phyloP scores from a whole-genome alignment of 192 early-diverging fungal genomes.

The Bifiguratus adelaidae region DNA sequence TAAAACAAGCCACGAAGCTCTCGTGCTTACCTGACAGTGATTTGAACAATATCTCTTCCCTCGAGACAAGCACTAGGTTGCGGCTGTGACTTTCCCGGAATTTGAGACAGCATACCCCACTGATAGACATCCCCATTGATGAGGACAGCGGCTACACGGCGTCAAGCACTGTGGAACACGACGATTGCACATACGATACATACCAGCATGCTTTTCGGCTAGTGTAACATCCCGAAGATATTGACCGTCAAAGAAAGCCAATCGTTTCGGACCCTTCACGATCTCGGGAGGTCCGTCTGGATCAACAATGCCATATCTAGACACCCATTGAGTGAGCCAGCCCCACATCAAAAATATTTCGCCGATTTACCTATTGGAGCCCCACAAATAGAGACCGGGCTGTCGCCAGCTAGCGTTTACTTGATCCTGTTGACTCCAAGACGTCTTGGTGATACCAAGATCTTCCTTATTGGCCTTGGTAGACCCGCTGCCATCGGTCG shows the following conservation, averaged over 20 bases:
- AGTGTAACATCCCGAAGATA: constrained; percentile 5
- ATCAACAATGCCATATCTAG: neutral
- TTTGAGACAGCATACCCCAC: constrained; percentile 22
- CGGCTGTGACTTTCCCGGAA: neutral
- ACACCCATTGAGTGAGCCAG: neutral
- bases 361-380: constrained; percentile 3
- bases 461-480: constrained; percentile 1
- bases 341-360: neutral
- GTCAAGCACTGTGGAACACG: neutral
- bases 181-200: neutral
- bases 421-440: constrained; percentile 9
- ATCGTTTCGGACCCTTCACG: neutral
- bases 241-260: constrained; percentile 3
- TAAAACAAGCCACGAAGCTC: too few species aligned
- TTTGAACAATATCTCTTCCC: constrained; percentile 17
- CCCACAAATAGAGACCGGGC: constrained; percentile 6
- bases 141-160: constrained; percentile 18
- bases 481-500: neutral
- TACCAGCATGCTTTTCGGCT: constrained; percentile 7
- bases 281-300: neutral
- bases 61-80: neutral
- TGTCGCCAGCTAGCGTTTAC: constrained; percentile 2
- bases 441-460: neutral
- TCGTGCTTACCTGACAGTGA: constrained; percentile 12
- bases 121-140: constrained; percentile 26